Evolutionary conservation across 768 basidiomycete genomes (phyloP).

Genomic region (Mycena rebaudengoi): DNA sequence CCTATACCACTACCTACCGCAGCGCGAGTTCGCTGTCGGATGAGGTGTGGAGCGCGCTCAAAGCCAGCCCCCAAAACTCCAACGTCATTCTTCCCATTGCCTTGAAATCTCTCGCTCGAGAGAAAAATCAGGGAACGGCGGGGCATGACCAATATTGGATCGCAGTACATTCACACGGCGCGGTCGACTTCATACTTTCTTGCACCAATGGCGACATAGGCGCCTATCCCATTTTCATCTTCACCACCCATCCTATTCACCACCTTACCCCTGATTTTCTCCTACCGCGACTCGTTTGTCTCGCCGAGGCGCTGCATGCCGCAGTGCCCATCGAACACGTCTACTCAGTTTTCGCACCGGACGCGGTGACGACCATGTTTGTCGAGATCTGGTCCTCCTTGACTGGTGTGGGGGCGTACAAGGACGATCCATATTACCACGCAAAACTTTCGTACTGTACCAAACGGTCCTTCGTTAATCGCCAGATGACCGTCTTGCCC

Average conservation of each 20-base stretch:
- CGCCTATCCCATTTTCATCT: slow-evolving; percentile 74
- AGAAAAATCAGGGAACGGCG: slow-evolving; percentile 17
- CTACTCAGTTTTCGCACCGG: slow-evolving; percentile 73
- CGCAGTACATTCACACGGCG: slow-evolving; percentile 29
- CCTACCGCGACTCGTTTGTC: slow-evolving; percentile 46
- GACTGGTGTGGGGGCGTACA: slow-evolving; percentile 50
- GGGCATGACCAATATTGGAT: slow-evolving; percentile 45
- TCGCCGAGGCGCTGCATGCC: slow-evolving; percentile 50
- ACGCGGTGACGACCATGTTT: slow-evolving; percentile 56
- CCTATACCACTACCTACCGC: slow-evolving; percentile 31
- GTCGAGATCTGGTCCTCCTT: slow-evolving; percentile 54
- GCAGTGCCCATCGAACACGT: slow-evolving; percentile 51
- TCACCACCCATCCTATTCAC: slow-evolving; percentile 51
- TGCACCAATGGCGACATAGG: slow-evolving; percentile 65
- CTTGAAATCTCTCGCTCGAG: slow-evolving; percentile 36
- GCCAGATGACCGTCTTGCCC: slow-evolving; percentile 25
- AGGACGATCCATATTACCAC: slow-evolving; percentile 67
- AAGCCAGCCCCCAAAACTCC: slow-evolving; percentile 45
- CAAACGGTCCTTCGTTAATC: slow-evolving; percentile 42
- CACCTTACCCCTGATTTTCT: slow-evolving; percentile 48
- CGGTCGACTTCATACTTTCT: slow-evolving; percentile 65
- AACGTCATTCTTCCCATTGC: slow-evolving; percentile 52
- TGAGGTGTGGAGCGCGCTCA: slow-evolving; percentile 46
- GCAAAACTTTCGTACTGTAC: slow-evolving; percentile 69
- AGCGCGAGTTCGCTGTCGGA: slow-evolving; percentile 46